Evolutionary conservation across 139 green algal genomes (phyloP), one percentile per base, ranked within the genome.

Genomic region (Eudorina sp.): DNA sequence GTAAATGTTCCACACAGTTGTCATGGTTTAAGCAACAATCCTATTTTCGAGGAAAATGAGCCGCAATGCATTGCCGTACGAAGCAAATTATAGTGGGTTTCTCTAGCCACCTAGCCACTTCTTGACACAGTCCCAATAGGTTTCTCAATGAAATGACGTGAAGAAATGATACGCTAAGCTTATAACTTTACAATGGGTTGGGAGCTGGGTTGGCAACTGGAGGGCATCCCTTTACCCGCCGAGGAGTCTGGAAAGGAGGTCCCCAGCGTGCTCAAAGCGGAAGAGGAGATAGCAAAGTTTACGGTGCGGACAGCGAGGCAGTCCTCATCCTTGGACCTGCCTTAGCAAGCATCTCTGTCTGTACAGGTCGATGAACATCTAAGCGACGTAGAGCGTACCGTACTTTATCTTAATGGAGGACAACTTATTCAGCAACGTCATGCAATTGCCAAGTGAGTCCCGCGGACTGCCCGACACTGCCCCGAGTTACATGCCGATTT

Each of bases 301-400:
- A 91, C 90, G 55, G 90, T 92, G 48, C 34, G 88, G 0, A 4
- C 14, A 55, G 25, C 36, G 23, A 1, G 29, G 2, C 40, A 53
- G 43, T 34, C 16, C 19, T 53, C n/a, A 36, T 6, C 21, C 2
- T 16, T 11, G 43, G 14, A 34, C 16, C 38, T 79, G 31, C 43
- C 19, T 79, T 53, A 53, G 70, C 70, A 41, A 79, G 55, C 70
- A 41, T 55, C 70, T 53, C 34, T 25, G 40, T 21, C 70, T 79
- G 40, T 53, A 34, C 86, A 93, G 90, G 90, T 93, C 9, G 90
- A 93, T 62, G 90, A 93, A 45, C 72, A 86, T 40, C 48, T 93
- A 23, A 91, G 70, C 46, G 90, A 93, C 23, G 74, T 91, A 21
- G 90, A 93, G 45, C 76, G 90, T 0, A 93, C 90, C 38, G 84